Conservation (phyloP, 2,329 filamentous ascomycete genomes). For the Claviceps arundinis region DNA sequence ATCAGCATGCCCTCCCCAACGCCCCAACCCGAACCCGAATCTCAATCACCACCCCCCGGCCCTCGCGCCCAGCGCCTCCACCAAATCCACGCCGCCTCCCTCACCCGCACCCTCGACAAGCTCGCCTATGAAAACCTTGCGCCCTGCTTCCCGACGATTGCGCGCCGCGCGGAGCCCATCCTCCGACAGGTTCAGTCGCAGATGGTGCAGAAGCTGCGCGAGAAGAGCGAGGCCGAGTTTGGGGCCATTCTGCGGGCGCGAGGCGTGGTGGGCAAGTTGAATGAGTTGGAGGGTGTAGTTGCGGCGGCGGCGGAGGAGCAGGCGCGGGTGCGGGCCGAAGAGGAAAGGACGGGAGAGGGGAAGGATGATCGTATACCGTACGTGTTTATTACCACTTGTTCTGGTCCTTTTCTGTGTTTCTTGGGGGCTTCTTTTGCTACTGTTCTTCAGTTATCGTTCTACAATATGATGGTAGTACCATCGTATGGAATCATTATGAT, state of each 20-base stretch:
- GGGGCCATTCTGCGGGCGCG: slow-evolving; percentile 37
- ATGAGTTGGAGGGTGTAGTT: slow-evolving; percentile 44
- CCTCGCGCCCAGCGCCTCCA: slow-evolving; percentile 43
- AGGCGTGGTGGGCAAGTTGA: slow-evolving; percentile 42
- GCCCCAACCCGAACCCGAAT: not conserved
- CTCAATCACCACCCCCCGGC: slow-evolving; percentile 29
- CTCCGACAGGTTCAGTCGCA: slow-evolving; percentile 42
- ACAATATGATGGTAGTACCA: too few relatives aligned
- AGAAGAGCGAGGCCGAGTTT: slow-evolving; percentile 46
- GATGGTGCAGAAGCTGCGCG: slow-evolving; percentile 42
- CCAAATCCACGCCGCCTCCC: slow-evolving; percentile 37
- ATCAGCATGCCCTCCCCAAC: not conserved
- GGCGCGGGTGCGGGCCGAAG: slow-evolving; percentile 5
- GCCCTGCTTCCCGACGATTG: slow-evolving; percentile 49
- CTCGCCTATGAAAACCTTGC: slow-evolving; percentile 45
- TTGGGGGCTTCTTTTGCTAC: too few relatives aligned
- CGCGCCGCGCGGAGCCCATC: slow-evolving; percentile 33
- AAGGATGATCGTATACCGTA: not conserved
- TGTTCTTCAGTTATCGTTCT: too few relatives aligned
- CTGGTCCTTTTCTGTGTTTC: too few relatives aligned
- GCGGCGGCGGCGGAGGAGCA: slow-evolving; percentile 28
- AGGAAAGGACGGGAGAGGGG: not conserved
- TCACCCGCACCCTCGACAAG: slow-evolving; percentile 40
- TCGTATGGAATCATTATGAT: too few relatives aligned
- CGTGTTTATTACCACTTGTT: not conserved